Evolutionary conservation across 2,329 filamentous ascomycete genomes (phyloP).

Genomic region (Claviceps sp.): DNA sequence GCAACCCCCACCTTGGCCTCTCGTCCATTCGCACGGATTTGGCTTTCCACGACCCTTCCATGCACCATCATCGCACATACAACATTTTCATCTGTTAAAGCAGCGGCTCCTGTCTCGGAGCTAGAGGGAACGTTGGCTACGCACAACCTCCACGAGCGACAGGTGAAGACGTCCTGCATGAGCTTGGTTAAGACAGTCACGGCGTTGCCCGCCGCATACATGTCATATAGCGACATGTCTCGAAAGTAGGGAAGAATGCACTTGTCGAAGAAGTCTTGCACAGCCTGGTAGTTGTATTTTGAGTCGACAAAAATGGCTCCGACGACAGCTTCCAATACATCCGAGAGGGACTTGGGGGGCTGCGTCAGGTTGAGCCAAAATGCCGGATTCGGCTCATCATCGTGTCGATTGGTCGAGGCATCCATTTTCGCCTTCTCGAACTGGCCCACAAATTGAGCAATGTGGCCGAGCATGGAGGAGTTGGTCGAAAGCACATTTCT

Average conservation of each 20-base stretch:
- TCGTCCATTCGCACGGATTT: conserved; percentile 46
- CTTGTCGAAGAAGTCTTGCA: conserved; percentile 63
- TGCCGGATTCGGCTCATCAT: conserved; percentile 29
- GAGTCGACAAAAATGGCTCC: conserved; percentile 89
- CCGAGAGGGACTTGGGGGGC: conserved; percentile 65
- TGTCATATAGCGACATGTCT: conserved; percentile 79
- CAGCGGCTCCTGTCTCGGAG: conserved; percentile 27
- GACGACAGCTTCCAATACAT: conserved; percentile 79
- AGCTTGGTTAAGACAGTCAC: conserved; percentile 57
- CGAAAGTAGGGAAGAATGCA: conserved; percentile 68
- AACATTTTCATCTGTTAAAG: conserved; percentile 35
- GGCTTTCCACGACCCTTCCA: conserved; percentile 48
- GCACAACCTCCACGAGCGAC: conserved; percentile 43
- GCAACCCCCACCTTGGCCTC: conserved; percentile 62
- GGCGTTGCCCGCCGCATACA: conserved; percentile 75
- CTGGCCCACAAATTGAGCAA: conserved; percentile 42
- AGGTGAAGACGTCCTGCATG: conserved; percentile 52
- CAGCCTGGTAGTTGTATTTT: conserved; percentile 58
- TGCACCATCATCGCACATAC: conserved; percentile 69
- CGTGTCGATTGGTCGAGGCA: conserved; percentile 15
- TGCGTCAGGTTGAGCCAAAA: conserved; percentile 54
- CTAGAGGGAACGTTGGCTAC: conserved; percentile 27
- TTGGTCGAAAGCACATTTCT: conserved; percentile 51
- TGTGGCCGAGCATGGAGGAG: conserved; percentile 24
- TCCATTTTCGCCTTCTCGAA: conserved; percentile 36